Conservation (phyloP, 495 filamentous ascomycete genomes). For the Lepidopterella palustris region DNA sequence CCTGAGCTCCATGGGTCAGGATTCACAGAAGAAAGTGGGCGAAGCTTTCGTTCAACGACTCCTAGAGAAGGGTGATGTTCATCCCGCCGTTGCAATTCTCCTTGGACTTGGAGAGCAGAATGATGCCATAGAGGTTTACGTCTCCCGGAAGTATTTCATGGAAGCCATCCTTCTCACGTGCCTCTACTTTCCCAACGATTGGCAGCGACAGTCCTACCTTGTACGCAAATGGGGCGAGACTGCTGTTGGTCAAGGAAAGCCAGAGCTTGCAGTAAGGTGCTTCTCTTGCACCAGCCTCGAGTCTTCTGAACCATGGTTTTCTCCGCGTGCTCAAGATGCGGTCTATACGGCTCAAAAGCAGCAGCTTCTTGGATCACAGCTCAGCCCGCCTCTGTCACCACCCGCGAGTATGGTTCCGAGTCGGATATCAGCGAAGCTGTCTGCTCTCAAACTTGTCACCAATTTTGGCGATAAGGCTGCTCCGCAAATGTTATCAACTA, state of each 20-base stretch:
- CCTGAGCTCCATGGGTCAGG: slow-evolving; percentile 74
- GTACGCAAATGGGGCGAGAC: slow-evolving; percentile 93
- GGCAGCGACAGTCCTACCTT: slow-evolving; percentile 82
- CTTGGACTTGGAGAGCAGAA: slow-evolving; percentile 88
- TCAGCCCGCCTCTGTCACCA: slow-evolving; percentile 40
- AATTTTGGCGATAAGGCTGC: slow-evolving; percentile 49
- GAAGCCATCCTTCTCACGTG: slow-evolving; percentile 80
- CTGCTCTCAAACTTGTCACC: slow-evolving; percentile 90
- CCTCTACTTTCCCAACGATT: slow-evolving; percentile 58
- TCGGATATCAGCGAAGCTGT: slow-evolving; percentile 55
- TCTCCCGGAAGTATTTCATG: slow-evolving; percentile 86
- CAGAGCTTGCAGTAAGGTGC: slow-evolving; percentile 86
- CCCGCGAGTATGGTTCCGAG: slow-evolving; percentile 22
- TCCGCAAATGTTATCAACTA: slow-evolving; percentile 27
- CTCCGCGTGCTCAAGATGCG: slow-evolving; percentile 67
- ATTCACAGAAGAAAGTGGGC: slow-evolving; percentile 81
- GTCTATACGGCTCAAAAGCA: slow-evolving; percentile 42
- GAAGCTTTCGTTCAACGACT: slow-evolving; percentile 88
- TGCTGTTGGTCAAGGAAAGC: slow-evolving; percentile 77
- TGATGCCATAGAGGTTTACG: slow-evolving; percentile 93
- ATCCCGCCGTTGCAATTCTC: slow-evolving; percentile 84
- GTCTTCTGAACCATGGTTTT: slow-evolving; percentile 69
- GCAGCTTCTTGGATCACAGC: slow-evolving; percentile 29
- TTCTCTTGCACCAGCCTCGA: slow-evolving; percentile 42
- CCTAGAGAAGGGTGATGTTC: slow-evolving; percentile 82